phyloP scores from a whole-genome alignment of 1,284 basidiomycete species.

The Rhodotorula mucilaginosa region DNA sequence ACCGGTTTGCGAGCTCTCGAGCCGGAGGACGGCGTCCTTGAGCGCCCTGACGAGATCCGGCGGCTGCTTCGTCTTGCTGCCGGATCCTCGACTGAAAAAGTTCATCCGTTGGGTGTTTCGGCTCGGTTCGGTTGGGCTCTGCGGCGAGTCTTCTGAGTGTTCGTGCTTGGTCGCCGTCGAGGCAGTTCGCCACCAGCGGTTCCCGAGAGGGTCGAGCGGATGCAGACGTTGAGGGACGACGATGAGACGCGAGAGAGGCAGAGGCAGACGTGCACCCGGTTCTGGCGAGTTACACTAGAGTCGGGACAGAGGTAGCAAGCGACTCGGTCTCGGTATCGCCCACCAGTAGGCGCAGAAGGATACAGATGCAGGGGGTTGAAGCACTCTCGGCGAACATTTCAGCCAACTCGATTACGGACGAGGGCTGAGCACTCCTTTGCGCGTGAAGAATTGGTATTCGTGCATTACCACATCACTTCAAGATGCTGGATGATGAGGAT shows the following conservation, averaged over 20 bases:
- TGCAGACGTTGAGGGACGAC: not conserved
- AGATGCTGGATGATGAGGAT: not conserved
- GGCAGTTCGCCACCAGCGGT: not conserved
- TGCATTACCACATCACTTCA: no score
- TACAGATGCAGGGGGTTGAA: no score
- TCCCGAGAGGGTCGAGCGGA: not conserved
- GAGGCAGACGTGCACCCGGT: not conserved
- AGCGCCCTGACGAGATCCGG: constrained; percentile 77
- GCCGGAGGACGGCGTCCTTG: constrained; percentile 70
- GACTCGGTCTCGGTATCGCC: no score
- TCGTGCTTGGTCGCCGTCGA: no score
- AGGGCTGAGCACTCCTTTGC: not conserved
- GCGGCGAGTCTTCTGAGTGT: not conserved
- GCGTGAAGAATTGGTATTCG: not conserved
- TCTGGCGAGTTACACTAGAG: no score
- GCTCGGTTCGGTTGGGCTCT: not conserved
- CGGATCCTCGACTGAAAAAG: constrained; percentile 68
- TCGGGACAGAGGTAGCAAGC: no score
- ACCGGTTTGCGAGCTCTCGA: constrained; percentile 70
- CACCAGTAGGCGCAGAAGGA: no score
- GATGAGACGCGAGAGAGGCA: not conserved
- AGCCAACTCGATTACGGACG: not conserved
- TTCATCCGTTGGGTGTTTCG: constrained; percentile 61
- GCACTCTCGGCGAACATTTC: no score
- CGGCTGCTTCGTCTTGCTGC: constrained; percentile 69